A percentile compares a stretch with the other conserved stretches of the same genome.
phyloP scores from a whole-genome alignment of 2,329 filamentous ascomycete genomes.

The Xylaria digitata region DNA sequence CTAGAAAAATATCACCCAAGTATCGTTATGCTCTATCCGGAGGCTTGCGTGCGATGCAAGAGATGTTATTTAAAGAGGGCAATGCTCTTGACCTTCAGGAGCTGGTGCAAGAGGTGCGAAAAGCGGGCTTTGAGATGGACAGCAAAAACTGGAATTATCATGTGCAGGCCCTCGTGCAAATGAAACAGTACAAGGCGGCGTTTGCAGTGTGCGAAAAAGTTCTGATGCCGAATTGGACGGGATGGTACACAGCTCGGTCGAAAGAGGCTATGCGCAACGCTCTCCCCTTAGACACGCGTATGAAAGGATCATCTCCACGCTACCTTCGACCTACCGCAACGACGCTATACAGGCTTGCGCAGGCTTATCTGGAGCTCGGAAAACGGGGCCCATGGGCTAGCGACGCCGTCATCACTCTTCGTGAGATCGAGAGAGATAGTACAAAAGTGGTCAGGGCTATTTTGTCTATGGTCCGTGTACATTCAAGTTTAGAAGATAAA shows the following conservation, averaged over 20 bases:
- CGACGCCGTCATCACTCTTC: conserved; percentile 55
- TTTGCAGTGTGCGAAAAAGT: conserved; percentile 79
- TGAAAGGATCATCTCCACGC: conserved; percentile 53
- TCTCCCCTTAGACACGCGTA: conserved; percentile 55
- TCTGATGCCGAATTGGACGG: conserved; percentile 82
- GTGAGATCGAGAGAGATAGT: conserved; percentile 54
- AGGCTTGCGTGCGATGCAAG: conserved; percentile 62
- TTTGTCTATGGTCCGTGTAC: conserved; percentile 48
- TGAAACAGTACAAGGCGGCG: conserved; percentile 71
- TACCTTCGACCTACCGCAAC: conserved; percentile 56
- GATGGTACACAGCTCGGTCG: conserved; percentile 66
- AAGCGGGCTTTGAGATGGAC: conserved; percentile 78
- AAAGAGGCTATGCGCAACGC: conserved; percentile 44
- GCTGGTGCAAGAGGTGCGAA: conserved; percentile 66
- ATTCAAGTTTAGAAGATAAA: conserved; percentile 44
- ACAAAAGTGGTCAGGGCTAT: conserved; percentile 48
- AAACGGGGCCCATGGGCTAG: conserved; percentile 61
- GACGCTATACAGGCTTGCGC: conserved; percentile 62
- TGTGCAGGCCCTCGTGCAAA: conserved; percentile 73
- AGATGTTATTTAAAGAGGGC: conserved; percentile 55
- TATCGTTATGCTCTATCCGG: conserved; percentile 66
- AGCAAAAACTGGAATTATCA: conserved; percentile 84
- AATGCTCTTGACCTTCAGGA: conserved; percentile 61
- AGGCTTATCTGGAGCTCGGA: conserved; percentile 63
- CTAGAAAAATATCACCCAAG: conserved; percentile 57